phyloP scores from a whole-genome alignment of 169 alveolate genomes.

The Sarcocystis neurona region DNA sequence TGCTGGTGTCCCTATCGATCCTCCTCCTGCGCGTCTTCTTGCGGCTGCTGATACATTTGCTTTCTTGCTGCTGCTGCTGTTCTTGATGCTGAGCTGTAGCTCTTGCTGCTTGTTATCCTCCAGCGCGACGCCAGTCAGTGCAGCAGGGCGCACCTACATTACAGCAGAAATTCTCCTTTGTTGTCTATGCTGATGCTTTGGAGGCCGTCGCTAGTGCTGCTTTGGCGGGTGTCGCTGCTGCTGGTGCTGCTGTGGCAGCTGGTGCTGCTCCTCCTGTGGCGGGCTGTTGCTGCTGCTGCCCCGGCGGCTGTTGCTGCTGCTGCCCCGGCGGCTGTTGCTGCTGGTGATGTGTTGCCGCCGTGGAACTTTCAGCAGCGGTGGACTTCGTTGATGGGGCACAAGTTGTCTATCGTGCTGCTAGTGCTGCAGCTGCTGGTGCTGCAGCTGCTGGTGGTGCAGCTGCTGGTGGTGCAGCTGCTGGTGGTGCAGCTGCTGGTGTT shows the following conservation, averaged over 20 bases:
- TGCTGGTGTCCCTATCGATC: no score
- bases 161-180: not conserved
- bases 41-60: no score
- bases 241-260: no score
- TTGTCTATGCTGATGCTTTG: not conserved
- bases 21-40: no score
- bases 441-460: slow-evolving; percentile 7
- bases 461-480: slow-evolving; percentile 17
- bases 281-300: slow-evolving; percentile 19
- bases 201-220: no score
- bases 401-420: not conserved
- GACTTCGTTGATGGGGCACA: not conserved
- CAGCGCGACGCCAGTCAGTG: not conserved
- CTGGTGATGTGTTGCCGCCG: no score
- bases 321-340: no score
- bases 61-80: slow-evolving; percentile 45
- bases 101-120: no score
- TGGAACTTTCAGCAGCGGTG: not conserved
- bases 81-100: not conserved
- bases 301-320: slow-evolving; percentile 16
- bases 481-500: no score
- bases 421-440: not conserved
- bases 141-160: no score
- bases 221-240: no score
- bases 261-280: no score